A percentile compares a stretch with the other conserved stretches of the same genome.
phyloP scores from a whole-genome alignment of 2,329 filamentous ascomycete genomes.

The Pseudogymnoascus sp. region DNA sequence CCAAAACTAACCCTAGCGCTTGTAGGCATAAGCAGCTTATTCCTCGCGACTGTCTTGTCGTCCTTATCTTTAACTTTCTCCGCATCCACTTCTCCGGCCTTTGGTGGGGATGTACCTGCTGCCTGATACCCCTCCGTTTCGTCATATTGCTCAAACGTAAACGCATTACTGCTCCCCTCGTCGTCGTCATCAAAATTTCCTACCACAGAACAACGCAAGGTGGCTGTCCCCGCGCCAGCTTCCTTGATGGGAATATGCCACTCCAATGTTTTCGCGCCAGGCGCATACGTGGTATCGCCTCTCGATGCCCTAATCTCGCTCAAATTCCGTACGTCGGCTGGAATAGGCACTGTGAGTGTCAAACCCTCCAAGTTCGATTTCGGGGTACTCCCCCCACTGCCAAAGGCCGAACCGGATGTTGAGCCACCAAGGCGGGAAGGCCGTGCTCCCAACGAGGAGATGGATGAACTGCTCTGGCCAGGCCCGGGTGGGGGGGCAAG shows the following conservation, averaged over 20 bases:
- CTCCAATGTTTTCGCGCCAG: conserved; percentile 64
- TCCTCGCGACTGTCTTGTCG: conserved; percentile 53
- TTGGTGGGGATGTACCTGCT: conserved; percentile 28
- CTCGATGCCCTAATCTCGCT: conserved; percentile 72
- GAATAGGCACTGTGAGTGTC: conserved; percentile 69
- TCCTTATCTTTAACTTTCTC: conserved; percentile 40
- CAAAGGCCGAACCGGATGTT: conserved; percentile 39
- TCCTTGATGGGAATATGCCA: conserved; percentile 81
- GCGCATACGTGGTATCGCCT: conserved; percentile 76
- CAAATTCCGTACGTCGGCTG: conserved; percentile 70
- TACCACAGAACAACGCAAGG: conserved; percentile 71
- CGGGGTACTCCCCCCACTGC: conserved; percentile 29
- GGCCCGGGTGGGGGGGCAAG: conserved; percentile 57
- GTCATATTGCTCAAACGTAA: conserved; percentile 35
- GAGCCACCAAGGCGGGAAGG: conserved; percentile 33
- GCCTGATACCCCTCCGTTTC: conserved; percentile 48
- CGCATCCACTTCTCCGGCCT: conserved; percentile 27
- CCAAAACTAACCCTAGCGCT: conserved; percentile 67
- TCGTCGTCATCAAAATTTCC: conserved; percentile 48
- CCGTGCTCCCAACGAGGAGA: conserved; percentile 37
- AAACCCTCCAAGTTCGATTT: conserved; percentile 66
- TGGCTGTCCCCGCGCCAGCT: conserved; percentile 60
- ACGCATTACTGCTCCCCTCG: conserved; percentile 33
- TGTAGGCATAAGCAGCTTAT: conserved; percentile 71
- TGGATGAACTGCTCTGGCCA: conserved; percentile 32